A percentile compares a stretch with the other conserved stretches of the same genome.
phyloP scores from a whole-genome alignment of 371 early-diverging fungal species.

The Quaeritorhiza haematococci region DNA sequence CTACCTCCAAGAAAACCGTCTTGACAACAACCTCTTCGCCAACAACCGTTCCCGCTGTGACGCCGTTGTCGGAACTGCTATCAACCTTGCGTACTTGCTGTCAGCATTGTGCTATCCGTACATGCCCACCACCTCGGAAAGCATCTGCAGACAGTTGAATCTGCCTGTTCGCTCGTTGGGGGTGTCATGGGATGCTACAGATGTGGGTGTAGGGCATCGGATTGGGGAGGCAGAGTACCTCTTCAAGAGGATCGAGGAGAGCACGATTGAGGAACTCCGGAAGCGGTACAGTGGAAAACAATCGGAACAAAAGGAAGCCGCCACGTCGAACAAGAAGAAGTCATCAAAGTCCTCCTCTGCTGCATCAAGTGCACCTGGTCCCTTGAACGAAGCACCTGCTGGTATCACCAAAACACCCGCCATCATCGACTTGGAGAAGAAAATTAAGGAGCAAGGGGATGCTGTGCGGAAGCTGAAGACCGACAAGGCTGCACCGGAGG shows the following conservation, averaged over 20 bases:
- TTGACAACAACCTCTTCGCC: slow-evolving; percentile 81
- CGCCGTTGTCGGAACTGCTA: slow-evolving; percentile 75
- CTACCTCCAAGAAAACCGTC: slow-evolving; percentile 89
- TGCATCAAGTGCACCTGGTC: slow-evolving; percentile 15
- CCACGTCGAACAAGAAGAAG: slow-evolving; percentile 26
- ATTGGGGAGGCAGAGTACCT: slow-evolving; percentile 86
- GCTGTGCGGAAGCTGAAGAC: slow-evolving; percentile 50
- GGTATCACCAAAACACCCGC: slow-evolving; percentile 44
- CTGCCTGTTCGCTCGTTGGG: slow-evolving; percentile 57
- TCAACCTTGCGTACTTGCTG: slow-evolving; percentile 86
- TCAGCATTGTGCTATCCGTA: slow-evolving; percentile 86
- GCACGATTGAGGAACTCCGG: slow-evolving; percentile 60
- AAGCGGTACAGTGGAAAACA: slow-evolving; percentile 64
- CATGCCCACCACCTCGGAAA: slow-evolving; percentile 84
- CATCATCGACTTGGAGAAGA: slow-evolving; percentile 41
- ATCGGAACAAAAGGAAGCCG: slow-evolving; percentile 6
- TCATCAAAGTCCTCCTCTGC: slow-evolving; percentile 29
- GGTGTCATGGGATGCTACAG: slow-evolving; percentile 60
- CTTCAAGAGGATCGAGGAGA: slow-evolving; percentile 83
- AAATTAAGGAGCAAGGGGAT: slow-evolving; percentile 47
- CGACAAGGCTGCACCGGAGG: slow-evolving; percentile 42
- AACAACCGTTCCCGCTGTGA: slow-evolving; percentile 75
- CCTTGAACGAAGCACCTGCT: slow-evolving; percentile 21
- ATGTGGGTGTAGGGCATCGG: slow-evolving; percentile 74
- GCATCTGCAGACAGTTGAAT: slow-evolving; percentile 57